These are phyloP conservation scores for Anaeramoeba ignava DNA, from an alignment of 78 protist genomes.

Conservation along the genomic window DNA sequence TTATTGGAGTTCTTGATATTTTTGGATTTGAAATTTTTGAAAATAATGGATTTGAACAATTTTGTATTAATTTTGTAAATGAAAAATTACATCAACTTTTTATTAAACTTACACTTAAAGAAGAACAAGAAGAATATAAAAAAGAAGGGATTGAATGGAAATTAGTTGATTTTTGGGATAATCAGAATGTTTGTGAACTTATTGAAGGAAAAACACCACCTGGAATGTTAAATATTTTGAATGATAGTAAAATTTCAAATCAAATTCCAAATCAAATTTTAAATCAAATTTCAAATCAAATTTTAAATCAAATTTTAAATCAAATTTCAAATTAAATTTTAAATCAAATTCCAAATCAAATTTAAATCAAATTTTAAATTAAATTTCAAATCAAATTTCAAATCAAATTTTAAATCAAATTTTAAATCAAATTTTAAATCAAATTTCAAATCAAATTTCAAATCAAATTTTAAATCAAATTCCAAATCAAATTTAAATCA, in stretches of 20 bases:
- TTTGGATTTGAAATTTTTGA: not conserved
- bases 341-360: no score
- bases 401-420: no score
- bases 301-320: no score
- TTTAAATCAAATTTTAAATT: no score
- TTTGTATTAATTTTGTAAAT: slow-evolving; percentile 2
- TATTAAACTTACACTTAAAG: not conserved
- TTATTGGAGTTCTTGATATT: not conserved
- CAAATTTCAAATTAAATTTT: no score
- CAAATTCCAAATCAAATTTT: not conserved
- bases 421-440: no score
- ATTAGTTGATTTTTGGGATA: not conserved
- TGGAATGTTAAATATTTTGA: not conserved
- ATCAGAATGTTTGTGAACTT: not conserved
- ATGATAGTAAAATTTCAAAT: not conserved
- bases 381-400: no score
- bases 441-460: no score
- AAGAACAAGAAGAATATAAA: not conserved
- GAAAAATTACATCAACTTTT: slow-evolving; percentile 12
- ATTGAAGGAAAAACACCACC: not conserved
- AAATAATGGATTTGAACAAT: slow-evolving; percentile 3
- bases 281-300: no score
- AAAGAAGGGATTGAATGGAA: not conserved
- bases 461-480: no score
- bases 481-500: no score